Percentiles rank a stretch among this genome's conserved stretches.
These are phyloP conservation scores for Pseudogymnoascus sp. DNA, from an alignment of 2,329 filamentous ascomycete genomes.

Conservation along the genomic window DNA sequence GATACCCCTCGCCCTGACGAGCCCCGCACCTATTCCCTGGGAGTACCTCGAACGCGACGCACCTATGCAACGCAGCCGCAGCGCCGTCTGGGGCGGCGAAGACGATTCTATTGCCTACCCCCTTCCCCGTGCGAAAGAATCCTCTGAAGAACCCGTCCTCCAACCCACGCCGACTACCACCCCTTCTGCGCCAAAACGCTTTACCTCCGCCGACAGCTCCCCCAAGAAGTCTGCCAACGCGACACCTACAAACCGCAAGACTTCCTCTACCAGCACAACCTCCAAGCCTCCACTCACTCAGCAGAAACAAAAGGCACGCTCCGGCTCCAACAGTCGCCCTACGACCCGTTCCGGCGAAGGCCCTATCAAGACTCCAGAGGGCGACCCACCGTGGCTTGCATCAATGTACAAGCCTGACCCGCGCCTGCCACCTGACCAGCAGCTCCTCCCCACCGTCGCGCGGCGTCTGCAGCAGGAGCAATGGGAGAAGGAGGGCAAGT, in stretches of 20 bases:
- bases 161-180: constrained; percentile 38
- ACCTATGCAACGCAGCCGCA: constrained; percentile 54
- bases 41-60: constrained; percentile 68
- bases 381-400: constrained; percentile 91
- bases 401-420: constrained; percentile 95
- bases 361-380: constrained; percentile 66
- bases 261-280: constrained; percentile 12
- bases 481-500: constrained; percentile 87
- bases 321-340: constrained; percentile 46
- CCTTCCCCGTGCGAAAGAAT: constrained; percentile 62
- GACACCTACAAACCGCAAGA: constrained; percentile 17
- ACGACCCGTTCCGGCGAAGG: constrained; percentile 52
- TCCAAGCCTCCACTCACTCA: constrained; percentile 1
- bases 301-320: not conserved
- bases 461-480: constrained; percentile 86
- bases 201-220: constrained; percentile 37
- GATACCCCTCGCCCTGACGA: constrained; percentile 78
- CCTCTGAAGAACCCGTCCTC: constrained; percentile 54
- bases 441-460: constrained; percentile 89
- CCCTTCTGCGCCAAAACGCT: constrained; percentile 26
- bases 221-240: constrained; percentile 41
- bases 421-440: constrained; percentile 85
- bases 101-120: constrained; percentile 51
- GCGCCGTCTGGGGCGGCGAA: constrained; percentile 44
- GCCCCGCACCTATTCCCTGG: constrained; percentile 65